Base-by-base conservation (phyloP, 176 grass and related monocot species). In the Phyllostachys edulis region DNA sequence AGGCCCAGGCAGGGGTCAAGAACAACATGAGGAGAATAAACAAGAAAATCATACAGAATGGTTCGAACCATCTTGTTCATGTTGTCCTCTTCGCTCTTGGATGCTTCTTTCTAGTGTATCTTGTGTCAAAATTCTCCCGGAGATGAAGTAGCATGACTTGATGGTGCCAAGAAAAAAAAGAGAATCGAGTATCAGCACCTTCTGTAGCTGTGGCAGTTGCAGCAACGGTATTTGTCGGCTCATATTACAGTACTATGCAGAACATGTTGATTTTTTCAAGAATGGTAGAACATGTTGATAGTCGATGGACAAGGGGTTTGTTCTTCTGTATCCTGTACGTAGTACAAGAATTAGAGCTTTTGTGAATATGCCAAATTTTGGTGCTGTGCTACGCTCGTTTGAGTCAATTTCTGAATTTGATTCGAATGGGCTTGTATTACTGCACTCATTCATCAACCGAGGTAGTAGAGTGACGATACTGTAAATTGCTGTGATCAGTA, bases 11-110 rank as follows among this genome's bases (percentile, higher is more conserved):
- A 55, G 89, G 92, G 24, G 84, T 98, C n/a, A 98, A 95, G 87
- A 89, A 95, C 85, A 95, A 91, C 80, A 91, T 95, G 92, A 91
- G 92, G 77, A 94, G 85, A 87, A 90, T 98, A 85, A 98, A 95
- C 90, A 93, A 87, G 46, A 98, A 78, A 50, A 95, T 95, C 56
- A 75, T 98, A 69, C 89, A 93, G 81, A 92, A 93, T 21, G 92
- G 95, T 36, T 95, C 95, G 1, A 98, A 93, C 55, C 92, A 98
- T 86, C 83, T 98, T 17, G 44, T 94, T 50, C 89, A 91, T 87
- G 87, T 98, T 0, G 84, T 95, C 73, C 69, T 95, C 26, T 89
- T 98, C 78, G 92, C 90, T n/a, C 73, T 94, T 16, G 79, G 82
- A 74, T 94, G 92, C 63, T 97, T 94, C 47, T 94, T 94, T 72